Base-by-base conservation (phyloP, 192 early-diverging fungal genomes). In the Diversispora eburnea region DNA sequence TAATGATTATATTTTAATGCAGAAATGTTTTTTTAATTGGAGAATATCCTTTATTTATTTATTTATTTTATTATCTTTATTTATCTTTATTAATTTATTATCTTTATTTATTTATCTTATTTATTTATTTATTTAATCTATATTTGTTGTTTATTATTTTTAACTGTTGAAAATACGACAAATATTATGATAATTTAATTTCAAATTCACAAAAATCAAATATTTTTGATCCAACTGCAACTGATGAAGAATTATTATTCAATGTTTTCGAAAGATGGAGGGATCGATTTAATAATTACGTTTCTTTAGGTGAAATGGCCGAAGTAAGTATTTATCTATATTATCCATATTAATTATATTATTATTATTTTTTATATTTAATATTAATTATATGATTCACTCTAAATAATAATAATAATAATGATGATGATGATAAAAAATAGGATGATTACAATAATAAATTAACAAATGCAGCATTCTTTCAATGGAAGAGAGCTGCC, bases 381-480 rank as follows among this genome's bases (percentile, higher is more conserved):
- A 12, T 56, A 39, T 13, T 25, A 0, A 51, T 54, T 43, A 8
- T 56, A 39, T 41, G 15, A 17, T 43, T 20, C 8, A 7, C 22
- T 54, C 12, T 22, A 41, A 56, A 42, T n/a, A 39, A 17, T 15
- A 25, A 19, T 56, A 15, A 41, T 41, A 57, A 41, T 22, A 33
- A 33, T 33, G 25, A 33, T 33, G n/a, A n/a, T n/a, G n/a, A n/a
- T n/a, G n/a, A n/a, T n/a, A n/a, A n/a, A 33, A 33, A 33, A 33
- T 57, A 70, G 68, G 68, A 70, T 70, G 68, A 70, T 20, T 70
- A 57, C 43, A 70, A 70, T 58, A 41, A 10, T 2, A 70, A 70
- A 19, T 41, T 70, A 45, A 45, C 57, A 7, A 70, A 19, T n/a
- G 42, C 17, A 8, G 25, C 51, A 7, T 70, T 70, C 43, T 15